These are phyloP conservation scores for Picochlorum sp. DNA, from an alignment of 139 green algal species.

Conservation along the genomic window DNA sequence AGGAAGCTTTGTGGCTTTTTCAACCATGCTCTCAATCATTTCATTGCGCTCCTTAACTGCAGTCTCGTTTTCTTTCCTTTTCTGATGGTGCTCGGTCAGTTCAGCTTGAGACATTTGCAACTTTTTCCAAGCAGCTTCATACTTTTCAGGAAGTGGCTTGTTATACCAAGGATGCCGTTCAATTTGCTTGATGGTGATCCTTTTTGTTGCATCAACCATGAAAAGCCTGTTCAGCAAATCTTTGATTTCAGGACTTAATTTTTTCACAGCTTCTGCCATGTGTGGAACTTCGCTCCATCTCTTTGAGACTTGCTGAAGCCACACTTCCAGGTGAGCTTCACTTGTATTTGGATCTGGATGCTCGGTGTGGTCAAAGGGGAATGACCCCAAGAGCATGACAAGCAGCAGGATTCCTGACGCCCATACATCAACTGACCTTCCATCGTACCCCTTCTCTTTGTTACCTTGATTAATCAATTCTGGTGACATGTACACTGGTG, in stretches of 20 bases:
- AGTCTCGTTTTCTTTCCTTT: constrained; percentile 8
- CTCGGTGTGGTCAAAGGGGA: constrained; percentile 53
- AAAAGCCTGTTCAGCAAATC: constrained; percentile 71
- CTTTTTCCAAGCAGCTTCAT: constrained; percentile 10
- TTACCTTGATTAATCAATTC: constrained; percentile 49
- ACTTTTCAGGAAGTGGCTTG: constrained; percentile 11
- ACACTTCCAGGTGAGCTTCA: constrained; percentile 53
- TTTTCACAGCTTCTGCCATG: constrained; percentile 38
- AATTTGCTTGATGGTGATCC: constrained; percentile 54
- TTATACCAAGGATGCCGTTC: constrained; percentile 52
- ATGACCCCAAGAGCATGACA: constrained; percentile 72
- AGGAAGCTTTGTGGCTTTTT: constrained; percentile 10
- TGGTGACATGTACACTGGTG: constrained; percentile 73
- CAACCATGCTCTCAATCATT: constrained; percentile 24
- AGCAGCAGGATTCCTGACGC: constrained; percentile 67
- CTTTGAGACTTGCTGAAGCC: constrained; percentile 36
- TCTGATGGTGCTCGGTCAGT: constrained; percentile 4
- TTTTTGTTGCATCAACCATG: constrained; percentile 50
- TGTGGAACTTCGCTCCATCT: constrained; percentile 42
- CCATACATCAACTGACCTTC: constrained; percentile 58
- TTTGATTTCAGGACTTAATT: constrained; percentile 42
- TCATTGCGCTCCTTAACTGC: constrained; percentile 7
- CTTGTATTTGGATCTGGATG: constrained; percentile 58
- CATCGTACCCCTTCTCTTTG: constrained; percentile 38
- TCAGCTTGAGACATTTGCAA: constrained; percentile 1